phyloP scores from a whole-genome alignment of 495 filamentous ascomycete species.

The Penicillium bialowiezense region DNA sequence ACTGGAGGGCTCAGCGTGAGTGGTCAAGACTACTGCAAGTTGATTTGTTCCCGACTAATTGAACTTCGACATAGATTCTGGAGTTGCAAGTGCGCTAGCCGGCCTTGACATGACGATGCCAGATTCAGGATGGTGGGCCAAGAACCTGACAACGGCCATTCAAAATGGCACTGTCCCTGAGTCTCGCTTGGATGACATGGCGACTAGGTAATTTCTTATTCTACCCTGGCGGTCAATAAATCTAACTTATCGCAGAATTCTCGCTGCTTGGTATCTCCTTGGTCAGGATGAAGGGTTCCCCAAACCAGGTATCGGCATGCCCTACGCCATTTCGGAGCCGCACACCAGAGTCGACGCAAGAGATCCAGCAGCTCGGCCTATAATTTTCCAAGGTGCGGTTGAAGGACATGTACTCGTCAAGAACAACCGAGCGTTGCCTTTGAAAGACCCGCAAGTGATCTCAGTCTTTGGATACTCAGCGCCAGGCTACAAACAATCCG shows the following conservation, averaged over 20 bases:
- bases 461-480: slow-evolving; percentile 72
- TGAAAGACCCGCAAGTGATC: slow-evolving; percentile 52
- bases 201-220: slow-evolving; percentile 27
- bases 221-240: not conserved
- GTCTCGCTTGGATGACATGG: slow-evolving; percentile 56
- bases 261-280: slow-evolving; percentile 52
- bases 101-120: slow-evolving; percentile 62
- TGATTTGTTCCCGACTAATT: not conserved
- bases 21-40: too few species aligned
- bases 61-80: slow-evolving; percentile 29
- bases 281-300: slow-evolving; percentile 51
- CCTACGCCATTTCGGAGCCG: slow-evolving; percentile 66
- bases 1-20: slow-evolving; percentile 54
- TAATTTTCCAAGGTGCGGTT: slow-evolving; percentile 55
- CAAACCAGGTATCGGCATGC: slow-evolving; percentile 43
- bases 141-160: slow-evolving; percentile 41
- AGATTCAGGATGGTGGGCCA: slow-evolving; percentile 27
- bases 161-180: slow-evolving; percentile 43
- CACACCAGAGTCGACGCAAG: slow-evolving; percentile 63
- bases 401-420: slow-evolving; percentile 70
- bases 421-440: slow-evolving; percentile 62
- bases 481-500: slow-evolving; percentile 16
- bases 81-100: slow-evolving; percentile 47
- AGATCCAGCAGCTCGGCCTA: slow-evolving; percentile 39
- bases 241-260: slow-evolving; percentile 27